Evolutionary conservation across 208 protist genomes (phyloP).

Genomic region (Trypanosomatidae sp.): DNA sequence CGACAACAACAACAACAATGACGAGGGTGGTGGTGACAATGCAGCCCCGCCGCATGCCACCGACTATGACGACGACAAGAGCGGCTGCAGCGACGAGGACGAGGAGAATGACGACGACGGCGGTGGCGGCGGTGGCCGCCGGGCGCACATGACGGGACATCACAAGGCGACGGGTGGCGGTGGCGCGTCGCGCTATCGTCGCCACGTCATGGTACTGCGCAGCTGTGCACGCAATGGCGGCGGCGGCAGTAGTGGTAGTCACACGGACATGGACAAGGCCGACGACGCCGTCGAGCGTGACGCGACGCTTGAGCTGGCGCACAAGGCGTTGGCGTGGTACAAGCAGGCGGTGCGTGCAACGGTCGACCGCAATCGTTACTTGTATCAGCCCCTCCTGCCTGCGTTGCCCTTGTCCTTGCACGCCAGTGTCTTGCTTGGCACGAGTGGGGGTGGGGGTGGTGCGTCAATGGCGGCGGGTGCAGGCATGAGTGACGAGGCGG

Average conservation of each 20-base stretch:
- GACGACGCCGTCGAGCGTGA: constrained; percentile 5
- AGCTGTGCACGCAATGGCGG: no score
- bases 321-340: constrained; percentile 29
- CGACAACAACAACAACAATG: neutral
- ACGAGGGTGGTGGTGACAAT: neutral
- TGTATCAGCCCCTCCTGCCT: constrained; percentile 39
- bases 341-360: constrained; percentile 11
- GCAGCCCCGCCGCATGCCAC: no score
- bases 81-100: neutral
- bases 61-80: neutral
- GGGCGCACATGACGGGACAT: neutral
- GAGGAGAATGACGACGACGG: neutral
- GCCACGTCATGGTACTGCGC: neutral
- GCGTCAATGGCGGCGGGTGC: no score
- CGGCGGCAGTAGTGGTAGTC: no score
- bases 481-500: no score
- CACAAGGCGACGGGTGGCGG: no score
- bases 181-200: neutral
- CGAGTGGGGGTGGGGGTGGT: no score
- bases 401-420: no score
- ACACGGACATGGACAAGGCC: no score
- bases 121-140: neutral
- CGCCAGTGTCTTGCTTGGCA: neutral
- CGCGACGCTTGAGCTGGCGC: constrained; percentile 3
- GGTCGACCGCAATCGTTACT: constrained; percentile 24